Evolutionary conservation across 768 basidiomycete species (phyloP), one percentile per base, ranked within the genome.

Genomic region (Pleurotus pulmonarius): DNA sequence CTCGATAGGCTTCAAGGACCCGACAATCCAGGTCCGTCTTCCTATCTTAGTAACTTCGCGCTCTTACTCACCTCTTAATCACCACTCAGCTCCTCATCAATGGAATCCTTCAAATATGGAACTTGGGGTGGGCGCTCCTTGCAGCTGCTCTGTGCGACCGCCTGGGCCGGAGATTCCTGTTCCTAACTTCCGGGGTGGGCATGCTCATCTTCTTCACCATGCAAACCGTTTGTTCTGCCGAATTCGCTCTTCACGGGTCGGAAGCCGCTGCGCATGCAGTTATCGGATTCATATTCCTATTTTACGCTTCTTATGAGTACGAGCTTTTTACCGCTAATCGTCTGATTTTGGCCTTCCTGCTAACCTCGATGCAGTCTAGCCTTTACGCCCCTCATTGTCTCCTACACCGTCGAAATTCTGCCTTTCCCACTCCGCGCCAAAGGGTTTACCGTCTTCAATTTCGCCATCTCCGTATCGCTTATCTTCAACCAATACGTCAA

Each of bases 401-500:
- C 81, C 1, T 87, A 86, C 70, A 83, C 85, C 29, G 75, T 87
- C 59, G 87, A 88, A 66, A 87, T 88, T 63, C 70, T 87, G 56
- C 86, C 86, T 3, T 86, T 75, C 80, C 2, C 85, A 40, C 70
- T 89, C 56, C 86, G 88, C 60, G 86, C 87, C 48, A 88, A 87
- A 70, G 87, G 86, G 37, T 80, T 86, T 69, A 82, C 77, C 59
- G 58, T 88, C 34, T 83, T 88, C 73, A 83, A 77, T 65, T 83
- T 88, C 65, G 68, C 75, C 46, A 75, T 86, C 60, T 86, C 85
- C 11, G 59, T 82, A 55, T 75, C 86, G 11, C 75, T 89, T 56
- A 83, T 89, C 65, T 85, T 90, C 65, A 87, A 87, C 63, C 85
- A 87, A 67, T 85, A 86, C 64, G 79, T 83, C 58, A 87, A 87